Evolutionary conservation across 352 stramenopile species (phyloP).

Genomic region (Blastocystis sp.): DNA sequence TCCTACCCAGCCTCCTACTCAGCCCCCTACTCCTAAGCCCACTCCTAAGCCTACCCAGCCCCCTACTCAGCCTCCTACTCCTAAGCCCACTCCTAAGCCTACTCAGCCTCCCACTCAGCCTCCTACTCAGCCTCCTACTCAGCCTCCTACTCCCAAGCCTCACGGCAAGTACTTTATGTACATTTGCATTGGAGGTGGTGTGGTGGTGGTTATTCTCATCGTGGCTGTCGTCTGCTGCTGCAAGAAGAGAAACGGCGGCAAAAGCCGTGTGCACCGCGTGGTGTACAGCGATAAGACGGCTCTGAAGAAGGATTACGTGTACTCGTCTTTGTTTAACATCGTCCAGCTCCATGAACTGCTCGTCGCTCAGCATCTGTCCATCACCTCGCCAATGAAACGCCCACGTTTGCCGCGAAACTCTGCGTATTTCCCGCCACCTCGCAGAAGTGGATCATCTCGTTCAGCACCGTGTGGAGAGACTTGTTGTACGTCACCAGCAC

Average conservation of each 20-base stretch:
- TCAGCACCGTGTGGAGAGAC: constrained; percentile 36
- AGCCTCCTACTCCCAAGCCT: background rate
- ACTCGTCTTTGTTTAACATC: background rate
- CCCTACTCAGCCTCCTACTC: background rate
- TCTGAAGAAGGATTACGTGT: background rate
- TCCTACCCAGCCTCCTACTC: background rate
- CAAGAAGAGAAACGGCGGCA: background rate
- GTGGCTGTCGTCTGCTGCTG: constrained; percentile 26
- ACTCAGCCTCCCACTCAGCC: too few relatives aligned
- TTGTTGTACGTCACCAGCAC: constrained; percentile 55
- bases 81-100: too few relatives aligned
- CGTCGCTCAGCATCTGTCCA: constrained; percentile 30
- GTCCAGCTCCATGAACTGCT: constrained; percentile 48
- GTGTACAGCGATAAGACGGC: background rate
- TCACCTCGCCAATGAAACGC: background rate
- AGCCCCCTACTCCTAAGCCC: background rate
- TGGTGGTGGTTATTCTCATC: constrained; percentile 1
- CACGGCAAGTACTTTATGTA: constrained; percentile 16
- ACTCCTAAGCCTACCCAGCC: background rate
- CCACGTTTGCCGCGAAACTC: constrained; percentile 53
- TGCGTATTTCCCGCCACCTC: constrained; percentile 43
- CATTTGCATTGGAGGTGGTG: background rate
- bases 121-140: background rate
- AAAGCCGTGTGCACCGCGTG: background rate
- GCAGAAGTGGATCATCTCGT: constrained; percentile 63